Evolutionary conservation across 176 grass and related monocot species (phyloP).

Genomic region (Ensete glaucum): DNA sequence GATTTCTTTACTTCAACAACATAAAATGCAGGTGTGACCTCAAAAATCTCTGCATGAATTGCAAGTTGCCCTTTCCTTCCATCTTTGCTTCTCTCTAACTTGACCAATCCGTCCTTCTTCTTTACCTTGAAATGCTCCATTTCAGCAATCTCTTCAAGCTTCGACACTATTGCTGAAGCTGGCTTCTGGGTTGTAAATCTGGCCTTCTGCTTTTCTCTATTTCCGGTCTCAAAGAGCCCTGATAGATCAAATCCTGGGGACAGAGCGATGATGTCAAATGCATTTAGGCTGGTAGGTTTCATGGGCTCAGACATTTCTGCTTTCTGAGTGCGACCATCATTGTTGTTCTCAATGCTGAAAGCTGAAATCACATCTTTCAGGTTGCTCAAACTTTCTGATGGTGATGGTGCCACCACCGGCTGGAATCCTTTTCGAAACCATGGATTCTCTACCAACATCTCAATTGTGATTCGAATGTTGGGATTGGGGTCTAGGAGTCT

Average conservation of each 20-base stretch:
- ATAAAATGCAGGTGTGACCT: conserved; percentile 39
- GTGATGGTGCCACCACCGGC: neutral
- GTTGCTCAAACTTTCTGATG: neutral
- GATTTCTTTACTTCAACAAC: conserved; percentile 42
- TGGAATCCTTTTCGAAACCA: conserved; percentile 13
- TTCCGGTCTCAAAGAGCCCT: conserved; percentile 35
- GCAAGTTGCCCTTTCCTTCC: conserved; percentile 49
- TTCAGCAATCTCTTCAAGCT: conserved; percentile 37
- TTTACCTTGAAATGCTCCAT: conserved; percentile 41
- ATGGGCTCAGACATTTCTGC: conserved; percentile 13
- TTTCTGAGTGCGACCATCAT: conserved; percentile 14
- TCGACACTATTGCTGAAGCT: conserved; percentile 33
- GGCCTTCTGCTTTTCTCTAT: conserved; percentile 21
- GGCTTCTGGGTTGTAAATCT: conserved; percentile 46
- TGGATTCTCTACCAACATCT: neutral
- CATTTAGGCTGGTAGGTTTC: conserved; percentile 41
- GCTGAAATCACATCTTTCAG: neutral
- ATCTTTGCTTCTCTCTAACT: conserved; percentile 33
- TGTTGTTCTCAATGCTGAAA: conserved; percentile 24
- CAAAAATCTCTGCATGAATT: conserved; percentile 43
- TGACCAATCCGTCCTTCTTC: conserved; percentile 48
- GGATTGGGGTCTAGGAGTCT: conserved; percentile 13
- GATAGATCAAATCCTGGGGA: conserved; percentile 56
- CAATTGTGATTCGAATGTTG: neutral
- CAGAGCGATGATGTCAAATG: conserved; percentile 60